Evolutionary conservation across 129 eudicot genomes (phyloP), one percentile per base, ranked within the genome.

Genomic region (Scalesia atractyloides): DNA sequence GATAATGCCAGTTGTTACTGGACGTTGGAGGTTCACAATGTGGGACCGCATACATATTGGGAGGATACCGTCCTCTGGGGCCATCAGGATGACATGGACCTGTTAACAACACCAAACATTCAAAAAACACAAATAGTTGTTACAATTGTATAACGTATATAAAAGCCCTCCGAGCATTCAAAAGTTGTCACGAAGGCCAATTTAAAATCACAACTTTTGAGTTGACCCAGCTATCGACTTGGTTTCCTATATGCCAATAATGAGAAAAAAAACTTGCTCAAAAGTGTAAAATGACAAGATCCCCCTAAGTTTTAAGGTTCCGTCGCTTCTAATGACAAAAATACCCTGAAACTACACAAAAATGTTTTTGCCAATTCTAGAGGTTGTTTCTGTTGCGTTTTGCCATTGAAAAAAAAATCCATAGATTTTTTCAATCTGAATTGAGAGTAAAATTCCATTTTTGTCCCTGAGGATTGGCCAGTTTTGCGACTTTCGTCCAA

Each of bases 41-140:
- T 59, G 86, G 91, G 33, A 85, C 91, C 19, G 59, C 41, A 62
- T 80, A 90, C 30, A 80, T 58, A 66, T 51, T 78, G 46, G 83
- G 85, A 33, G 83, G 81, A 68, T 79, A 84, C 12, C 57, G 65
- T 69, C 56, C 76, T 63, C 95, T 84, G n/a, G 81, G 67, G 16
- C 73, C 81, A 63, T 87, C 91, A 0, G 84, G 88, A 81, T 79
- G 86, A 74, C 82, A 69, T 53, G 86, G 81, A 73, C 97, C 97
- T 89, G 83, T 57, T 33, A 24, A 22, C 65, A 52, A 5, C 33
- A 57, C 14, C 18, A 24, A 44, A 51, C 6, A 37, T 18, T 49
- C 10, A 74, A 15, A 61, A 61, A 68, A 12, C 20, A 47, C 22
- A 12, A 7, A 41, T 41, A 41, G 1, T 41, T 2, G 10, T 41